Conservation (phyloP, 164 flowering plant genomes). For the Chimonanthus praecox region DNA sequence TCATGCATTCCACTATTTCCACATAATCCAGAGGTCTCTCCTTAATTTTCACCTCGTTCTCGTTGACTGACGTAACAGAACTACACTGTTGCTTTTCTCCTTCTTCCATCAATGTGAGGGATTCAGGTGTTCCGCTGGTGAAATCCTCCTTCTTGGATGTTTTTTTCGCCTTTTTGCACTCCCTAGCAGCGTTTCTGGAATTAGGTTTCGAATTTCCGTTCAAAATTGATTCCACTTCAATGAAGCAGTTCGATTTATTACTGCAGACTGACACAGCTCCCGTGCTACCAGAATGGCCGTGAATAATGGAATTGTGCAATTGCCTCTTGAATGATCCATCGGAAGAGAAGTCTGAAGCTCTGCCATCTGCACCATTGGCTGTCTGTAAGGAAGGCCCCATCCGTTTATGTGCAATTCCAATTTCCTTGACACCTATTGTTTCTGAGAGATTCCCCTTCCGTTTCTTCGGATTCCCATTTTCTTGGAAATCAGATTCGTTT, state of each 20-base stretch:
- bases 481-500: too few relatives aligned
- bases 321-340: conserved; percentile 41
- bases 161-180: conserved; percentile 25
- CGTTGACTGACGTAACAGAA: conserved; percentile 32
- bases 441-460: too few relatives aligned
- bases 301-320: conserved; percentile 42
- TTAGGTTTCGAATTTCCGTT: conserved; percentile 22
- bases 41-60: conserved; percentile 17
- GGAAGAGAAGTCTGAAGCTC: conserved; percentile 40
- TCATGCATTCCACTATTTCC: conserved; percentile 15
- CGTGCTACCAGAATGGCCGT: conserved; percentile 31
- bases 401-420: conserved; percentile 25
- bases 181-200: conserved; percentile 16
- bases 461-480: too few relatives aligned
- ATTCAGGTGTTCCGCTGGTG: background rate
- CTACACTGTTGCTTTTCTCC: conserved; percentile 23
- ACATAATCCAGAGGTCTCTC: conserved; percentile 9
- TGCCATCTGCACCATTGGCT: conserved; percentile 26
- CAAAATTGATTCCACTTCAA: background rate
- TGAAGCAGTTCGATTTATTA: too few relatives aligned
- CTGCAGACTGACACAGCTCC: background rate
- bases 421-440: background rate
- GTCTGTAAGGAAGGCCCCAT: conserved; percentile 20
- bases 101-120: conserved; percentile 21
- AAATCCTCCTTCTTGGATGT: conserved; percentile 29